Evolutionary conservation across 1,284 basidiomycete species (phyloP).

Genomic region (Trichosporon inkin): DNA sequence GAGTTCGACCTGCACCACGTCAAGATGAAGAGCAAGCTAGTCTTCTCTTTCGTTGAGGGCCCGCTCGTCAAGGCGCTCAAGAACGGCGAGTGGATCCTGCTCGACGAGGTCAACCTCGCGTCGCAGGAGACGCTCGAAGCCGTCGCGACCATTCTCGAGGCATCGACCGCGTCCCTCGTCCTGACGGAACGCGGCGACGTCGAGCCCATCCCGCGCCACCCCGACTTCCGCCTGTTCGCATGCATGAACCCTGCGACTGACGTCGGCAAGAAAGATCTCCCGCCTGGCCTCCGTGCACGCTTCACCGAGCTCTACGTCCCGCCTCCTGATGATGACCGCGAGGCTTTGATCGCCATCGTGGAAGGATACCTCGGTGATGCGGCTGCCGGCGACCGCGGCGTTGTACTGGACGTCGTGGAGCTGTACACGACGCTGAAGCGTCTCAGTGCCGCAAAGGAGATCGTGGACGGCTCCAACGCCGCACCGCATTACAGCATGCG

Average conservation of each 20-base stretch:
- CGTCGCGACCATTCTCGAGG: constrained; percentile 77
- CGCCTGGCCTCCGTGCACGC: constrained; percentile 78
- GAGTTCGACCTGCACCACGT: constrained; percentile 84
- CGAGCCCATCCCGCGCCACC: constrained; percentile 84
- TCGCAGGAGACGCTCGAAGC: constrained; percentile 93
- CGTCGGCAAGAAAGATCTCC: constrained; percentile 95
- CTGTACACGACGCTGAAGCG: constrained; percentile 81
- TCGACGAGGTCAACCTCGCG: constrained; percentile 96
- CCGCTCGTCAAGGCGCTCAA: constrained; percentile 89
- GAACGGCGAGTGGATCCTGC: constrained; percentile 87
- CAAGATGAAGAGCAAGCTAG: constrained; percentile 76
- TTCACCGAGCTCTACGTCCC: constrained; percentile 97
- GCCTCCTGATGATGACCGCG: constrained; percentile 85
- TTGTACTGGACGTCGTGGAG: constrained; percentile 85
- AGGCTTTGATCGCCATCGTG: constrained; percentile 84
- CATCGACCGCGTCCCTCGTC: constrained; percentile 81
- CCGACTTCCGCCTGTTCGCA: constrained; percentile 92
- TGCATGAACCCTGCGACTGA: constrained; percentile 99
- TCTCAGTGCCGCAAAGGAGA: constrained; percentile 71
- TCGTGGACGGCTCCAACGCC: constrained; percentile 91
- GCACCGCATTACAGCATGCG: constrained; percentile 98
- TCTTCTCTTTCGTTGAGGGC: constrained; percentile 93
- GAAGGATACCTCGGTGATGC: constrained; percentile 83
- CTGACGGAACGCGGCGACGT: constrained; percentile 91
- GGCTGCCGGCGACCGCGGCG: constrained; percentile 78